A percentile compares a stretch with the other conserved stretches of the same genome.
phyloP scores from a whole-genome alignment of 1,284 basidiomycete species.

The Trametes hirsuta region DNA sequence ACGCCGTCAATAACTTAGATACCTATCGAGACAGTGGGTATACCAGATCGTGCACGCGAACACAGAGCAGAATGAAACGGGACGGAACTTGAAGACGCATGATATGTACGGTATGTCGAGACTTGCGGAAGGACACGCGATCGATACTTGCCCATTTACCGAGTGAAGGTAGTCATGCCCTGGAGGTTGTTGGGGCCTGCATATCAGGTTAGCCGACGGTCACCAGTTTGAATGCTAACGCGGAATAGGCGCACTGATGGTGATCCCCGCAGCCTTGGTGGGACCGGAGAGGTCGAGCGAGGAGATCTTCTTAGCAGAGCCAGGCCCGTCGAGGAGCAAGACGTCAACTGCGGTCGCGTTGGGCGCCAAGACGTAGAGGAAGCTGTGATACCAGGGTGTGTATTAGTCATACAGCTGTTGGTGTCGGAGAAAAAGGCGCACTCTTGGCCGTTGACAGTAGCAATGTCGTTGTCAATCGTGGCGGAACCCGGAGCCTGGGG shows the following conservation, averaged over 20 bases:
- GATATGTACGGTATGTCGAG: neutral
- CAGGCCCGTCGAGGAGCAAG: constrained; percentile 44
- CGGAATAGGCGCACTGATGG: constrained; percentile 37
- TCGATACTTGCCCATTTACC: constrained; percentile 21
- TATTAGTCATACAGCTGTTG: neutral
- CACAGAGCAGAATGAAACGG: neutral
- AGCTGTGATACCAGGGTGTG: constrained; percentile 33
- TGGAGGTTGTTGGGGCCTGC: constrained; percentile 45
- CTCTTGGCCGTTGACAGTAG: constrained; percentile 47
- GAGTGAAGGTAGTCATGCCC: constrained; percentile 44
- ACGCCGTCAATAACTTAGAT: neutral
- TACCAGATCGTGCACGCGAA: neutral
- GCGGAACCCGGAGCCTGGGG: constrained; percentile 41
- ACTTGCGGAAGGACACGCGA: neutral
- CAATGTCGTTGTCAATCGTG: constrained; percentile 51
- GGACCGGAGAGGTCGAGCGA: constrained; percentile 44
- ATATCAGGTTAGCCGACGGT: neutral
- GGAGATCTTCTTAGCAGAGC: constrained; percentile 42
- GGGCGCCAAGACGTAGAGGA: constrained; percentile 48
- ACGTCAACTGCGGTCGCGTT: constrained; percentile 46
- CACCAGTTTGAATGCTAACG: neutral
- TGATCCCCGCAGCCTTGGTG: constrained; percentile 40
- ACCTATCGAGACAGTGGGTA: constrained; percentile 10
- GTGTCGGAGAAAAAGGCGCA: constrained; percentile 32
- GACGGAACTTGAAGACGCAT: neutral